Base-by-base conservation (phyloP, 2,329 filamentous ascomycete species). In the Helotiales sp. region DNA sequence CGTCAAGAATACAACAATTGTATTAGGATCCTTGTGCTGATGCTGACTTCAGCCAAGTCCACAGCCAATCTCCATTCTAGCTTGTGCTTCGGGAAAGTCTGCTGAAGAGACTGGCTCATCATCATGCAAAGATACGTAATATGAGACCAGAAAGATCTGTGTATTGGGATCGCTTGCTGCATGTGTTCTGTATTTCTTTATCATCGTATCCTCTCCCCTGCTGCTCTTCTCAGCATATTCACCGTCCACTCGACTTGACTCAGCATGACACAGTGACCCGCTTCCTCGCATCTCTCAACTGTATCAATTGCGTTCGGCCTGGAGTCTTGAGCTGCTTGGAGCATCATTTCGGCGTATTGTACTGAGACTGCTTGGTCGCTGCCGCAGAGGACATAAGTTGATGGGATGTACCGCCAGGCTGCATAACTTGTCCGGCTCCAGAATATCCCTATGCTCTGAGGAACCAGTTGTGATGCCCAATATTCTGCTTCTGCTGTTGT, bases 381-480 rank as follows among this genome's bases (percentile, higher is more conserved):
- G 5, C 61, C 61, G 36, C 66, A 68, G 2, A 67, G 36, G 17
- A 68, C 61, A 47, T 64, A 68, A 8, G 65, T 68, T 10, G 63
- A 61, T 1, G 66, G 66, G 15, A 68, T 68, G 27, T 64, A 60
- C 6, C 65, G 62, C 66, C 66, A 68, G n/a, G 66, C 63, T 15
- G 68, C 66, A 51, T 64, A 66, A 17, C 64, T 64, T 6, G 62
- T 69, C 33, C 36, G 54, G 57, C 60, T 65, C 61, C 63, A 68
- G 52, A 63, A 64, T 29, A 62, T 72, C 2, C 72, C 72, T 8
- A 76, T 65, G 42, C 71, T 74, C 53, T 78, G 76, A 0, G 66
- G 67, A 3, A 65, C 69, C 2, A 78, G 71, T 38, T 77, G 71
- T 0, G 70, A 70, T 1, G 72, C 69, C 73, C 74, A 76, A 53